Evolutionary conservation across 2,329 filamentous ascomycete genomes (phyloP), one percentile per base, ranked within the genome.

Genomic region (Keithomyces neogunnii): DNA sequence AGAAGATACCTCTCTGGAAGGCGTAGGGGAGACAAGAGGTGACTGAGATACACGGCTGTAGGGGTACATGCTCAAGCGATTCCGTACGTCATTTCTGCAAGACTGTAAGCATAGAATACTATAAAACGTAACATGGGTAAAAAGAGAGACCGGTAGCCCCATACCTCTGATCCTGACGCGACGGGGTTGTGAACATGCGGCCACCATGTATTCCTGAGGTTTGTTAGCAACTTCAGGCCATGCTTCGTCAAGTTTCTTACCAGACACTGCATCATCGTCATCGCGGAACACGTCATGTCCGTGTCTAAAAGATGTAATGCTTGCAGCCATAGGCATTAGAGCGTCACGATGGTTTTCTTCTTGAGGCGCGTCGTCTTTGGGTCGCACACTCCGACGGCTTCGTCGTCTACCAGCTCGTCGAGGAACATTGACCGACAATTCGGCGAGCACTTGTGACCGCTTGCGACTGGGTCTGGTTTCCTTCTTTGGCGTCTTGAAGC

Each of bases 21-120:
- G 66, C 7, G 66, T 66, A 4, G 67, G 67, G n/a, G 67, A 69
- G 40, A 60, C 59, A 33, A 71, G 56, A 52, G 68, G 72, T 13
- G 70, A 65, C 47, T 71, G 69, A 8, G 69, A 63, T 36, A 64
- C 62, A 13, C 70, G 57, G 40, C 67, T 66, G 19, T 73, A 61
- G 4, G 64, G 60, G 26, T 69, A 68, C 35, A 72, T 57, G 19
- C 59, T 63, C 26, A 68, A 62, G 54, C 62, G 63, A 29, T 62
- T 61, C 45, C 62, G 65, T 53, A 62, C 56, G 57, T 64, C 62
- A 51, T 64, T 69, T 51, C 65, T 68, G 30, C 2, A 13, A 29
- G n/a, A 29, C 9, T 29, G 30, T 60, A 32, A 62, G 49, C 32
- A 43, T 19, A 43, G 11, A 26, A 13, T 32, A 26, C 29, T 4